These are phyloP conservation scores for Cryphonectria japonica DNA, from an alignment of 2,329 filamentous ascomycete genomes.

Conservation along the genomic window DNA sequence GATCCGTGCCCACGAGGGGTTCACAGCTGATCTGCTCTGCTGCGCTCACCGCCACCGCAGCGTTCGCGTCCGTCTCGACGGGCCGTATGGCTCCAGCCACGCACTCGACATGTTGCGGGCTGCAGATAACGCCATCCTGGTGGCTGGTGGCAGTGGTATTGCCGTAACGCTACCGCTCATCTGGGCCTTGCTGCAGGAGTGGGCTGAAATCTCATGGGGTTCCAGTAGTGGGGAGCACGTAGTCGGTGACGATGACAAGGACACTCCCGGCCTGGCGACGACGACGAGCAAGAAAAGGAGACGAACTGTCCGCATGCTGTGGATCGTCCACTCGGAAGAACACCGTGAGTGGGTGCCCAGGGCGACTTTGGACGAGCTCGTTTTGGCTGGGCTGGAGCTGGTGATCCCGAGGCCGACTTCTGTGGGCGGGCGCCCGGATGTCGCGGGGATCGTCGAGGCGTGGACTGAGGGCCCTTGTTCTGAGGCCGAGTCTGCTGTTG, in stretches of 20 bases:
- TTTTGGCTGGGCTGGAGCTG: constrained; percentile 53
- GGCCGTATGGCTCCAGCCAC: constrained; percentile 64
- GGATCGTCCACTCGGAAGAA: constrained; percentile 58
- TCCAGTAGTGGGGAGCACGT: not conserved
- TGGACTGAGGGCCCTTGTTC: constrained; percentile 34
- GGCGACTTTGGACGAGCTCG: constrained; percentile 53
- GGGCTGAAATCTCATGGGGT: constrained; percentile 28
- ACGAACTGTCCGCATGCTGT: constrained; percentile 56
- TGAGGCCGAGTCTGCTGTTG: constrained; percentile 48
- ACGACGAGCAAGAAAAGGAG: constrained; percentile 16
- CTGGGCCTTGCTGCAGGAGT: constrained; percentile 48
- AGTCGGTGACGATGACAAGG: not conserved
- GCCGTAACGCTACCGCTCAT: constrained; percentile 66
- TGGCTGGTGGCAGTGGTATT: constrained; percentile 68
- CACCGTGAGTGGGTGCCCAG: constrained; percentile 59
- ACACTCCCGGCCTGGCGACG: not conserved
- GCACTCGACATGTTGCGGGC: constrained; percentile 56
- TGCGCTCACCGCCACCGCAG: constrained; percentile 50
- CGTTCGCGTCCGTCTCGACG: constrained; percentile 59
- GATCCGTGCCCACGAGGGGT: constrained; percentile 63
- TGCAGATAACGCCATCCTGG: constrained; percentile 54
- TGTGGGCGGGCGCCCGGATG: constrained; percentile 57
- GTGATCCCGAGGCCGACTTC: constrained; percentile 58
- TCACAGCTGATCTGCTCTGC: constrained; percentile 58
- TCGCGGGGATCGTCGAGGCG: constrained; percentile 47